These are phyloP conservation scores for Fusarium fujikuroi DNA, from an alignment of 2,329 filamentous ascomycete species.

Conservation along the genomic window DNA sequence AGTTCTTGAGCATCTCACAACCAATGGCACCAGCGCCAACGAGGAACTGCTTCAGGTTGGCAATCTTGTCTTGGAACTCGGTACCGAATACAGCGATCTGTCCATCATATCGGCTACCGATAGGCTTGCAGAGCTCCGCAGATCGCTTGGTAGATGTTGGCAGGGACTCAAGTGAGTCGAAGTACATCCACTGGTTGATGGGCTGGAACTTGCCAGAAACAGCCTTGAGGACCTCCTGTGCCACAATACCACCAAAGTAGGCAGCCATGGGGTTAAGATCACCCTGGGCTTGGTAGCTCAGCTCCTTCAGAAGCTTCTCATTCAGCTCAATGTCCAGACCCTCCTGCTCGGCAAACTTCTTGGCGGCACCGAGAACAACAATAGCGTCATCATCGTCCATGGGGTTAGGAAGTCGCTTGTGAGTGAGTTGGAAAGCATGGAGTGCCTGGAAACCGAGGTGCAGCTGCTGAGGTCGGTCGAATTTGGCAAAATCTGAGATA, in stretches of 20 bases:
- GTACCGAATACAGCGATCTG: constrained; percentile 96
- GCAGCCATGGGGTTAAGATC: constrained; percentile 93
- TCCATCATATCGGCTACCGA: constrained; percentile 89
- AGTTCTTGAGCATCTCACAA: constrained; percentile 99
- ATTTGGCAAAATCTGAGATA: constrained; percentile 97
- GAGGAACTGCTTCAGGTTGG: constrained; percentile 90
- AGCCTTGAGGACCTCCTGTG: constrained; percentile 95
- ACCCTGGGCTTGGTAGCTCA: constrained; percentile 93
- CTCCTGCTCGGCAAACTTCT: constrained; percentile 77
- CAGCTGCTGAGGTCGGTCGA: constrained; percentile 91
- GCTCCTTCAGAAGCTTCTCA: constrained; percentile 90
- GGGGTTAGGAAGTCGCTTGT: constrained; percentile 81
- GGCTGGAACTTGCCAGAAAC: constrained; percentile 98
- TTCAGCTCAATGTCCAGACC: constrained; percentile 78
- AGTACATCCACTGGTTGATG: constrained; percentile 96
- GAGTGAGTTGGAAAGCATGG: constrained; percentile 81
- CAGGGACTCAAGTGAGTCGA: constrained; percentile 96
- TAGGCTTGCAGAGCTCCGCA: constrained; percentile 88
- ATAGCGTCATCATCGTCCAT: constrained; percentile 87
- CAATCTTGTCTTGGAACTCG: constrained; percentile 93
- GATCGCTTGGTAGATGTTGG: constrained; percentile 79
- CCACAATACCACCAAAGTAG: constrained; percentile 92
- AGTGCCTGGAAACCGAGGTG: constrained; percentile 94
- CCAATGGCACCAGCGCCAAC: constrained; percentile 97
- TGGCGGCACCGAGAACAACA: constrained; percentile 79